These are phyloP conservation scores for Lotus japonicus DNA, from an alignment of 306 rosid species.

Conservation along the genomic window DNA sequence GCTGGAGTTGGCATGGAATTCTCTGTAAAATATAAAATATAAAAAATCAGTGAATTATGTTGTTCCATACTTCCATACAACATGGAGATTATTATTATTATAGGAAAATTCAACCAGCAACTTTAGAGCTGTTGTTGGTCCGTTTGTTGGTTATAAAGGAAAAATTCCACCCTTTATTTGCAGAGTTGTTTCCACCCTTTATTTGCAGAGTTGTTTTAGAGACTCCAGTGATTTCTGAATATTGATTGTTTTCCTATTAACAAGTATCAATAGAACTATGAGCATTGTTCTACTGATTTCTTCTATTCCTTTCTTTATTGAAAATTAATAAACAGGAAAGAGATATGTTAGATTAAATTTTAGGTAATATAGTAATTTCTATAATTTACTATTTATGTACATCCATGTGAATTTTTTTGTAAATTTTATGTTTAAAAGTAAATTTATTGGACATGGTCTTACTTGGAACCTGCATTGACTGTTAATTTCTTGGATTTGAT, in stretches of 20 bases:
- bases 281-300: neutral
- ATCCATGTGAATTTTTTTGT: neutral
- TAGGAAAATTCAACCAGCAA: neutral
- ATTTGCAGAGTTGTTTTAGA: neutral
- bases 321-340: neutral
- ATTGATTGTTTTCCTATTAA: neutral
- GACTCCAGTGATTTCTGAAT: neutral
- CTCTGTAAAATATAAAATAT: neutral
- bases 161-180: too few relatives aligned
- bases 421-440: neutral
- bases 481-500: constrained; percentile 18
- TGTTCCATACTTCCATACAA: neutral
- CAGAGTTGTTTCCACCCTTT: neutral
- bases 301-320: neutral
- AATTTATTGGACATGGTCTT: neutral
- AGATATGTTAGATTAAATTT: neutral
- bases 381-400: neutral
- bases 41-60: neutral
- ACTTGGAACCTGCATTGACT: neutral
- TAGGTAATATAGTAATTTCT: neutral
- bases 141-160: neutral
- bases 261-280: neutral
- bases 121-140: neutral
- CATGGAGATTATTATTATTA: neutral
- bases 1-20: neutral